Evolutionary conservation across 1,284 basidiomycete genomes (phyloP), one percentile per base, ranked within the genome.

Genomic region (Apiotrichum laibachii): DNA sequence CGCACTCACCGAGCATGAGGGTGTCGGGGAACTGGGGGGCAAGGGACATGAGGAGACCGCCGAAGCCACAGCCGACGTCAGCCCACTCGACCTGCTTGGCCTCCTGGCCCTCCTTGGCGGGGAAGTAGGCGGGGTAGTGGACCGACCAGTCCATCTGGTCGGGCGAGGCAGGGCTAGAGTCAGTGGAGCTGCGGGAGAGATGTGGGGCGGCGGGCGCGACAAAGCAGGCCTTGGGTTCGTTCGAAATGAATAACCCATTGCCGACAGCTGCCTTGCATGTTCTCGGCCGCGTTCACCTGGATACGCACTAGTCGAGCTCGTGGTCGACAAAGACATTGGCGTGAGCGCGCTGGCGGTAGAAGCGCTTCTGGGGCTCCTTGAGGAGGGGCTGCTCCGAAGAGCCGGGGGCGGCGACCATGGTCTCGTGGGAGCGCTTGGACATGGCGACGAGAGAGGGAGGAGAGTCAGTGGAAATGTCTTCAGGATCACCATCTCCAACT

Each of bases 251-350:
- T 18, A 11, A 12, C 11, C 37, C 19, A 33, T 39, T 16, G 7
- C 45, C 11, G 2, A 26, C n/a, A 8, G 10, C 9, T 45, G 26
- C 26, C 19, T 21, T 45, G 10, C 21, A 21, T 10, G 10, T 12
- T 12, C 16, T n/a, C 21, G 8, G 37, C 49, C 12, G 7, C 37
- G 5, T 2, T 39, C 22, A 11, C 45, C 43, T 72, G 26, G 26
- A 31, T 31, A 31, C 80, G 56, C 55, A 83, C 81, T 98, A 99
- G 63, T 88, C 86, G 52, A 99, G 84, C 26, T 86, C 83, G 79
- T 99, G 96, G 78, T 99, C 96, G 15, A 90, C 91, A 79, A 99
- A 98, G 1, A 95, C 95, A 76, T 99, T 99, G 9, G 95, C 94
- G 75, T 99, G 95, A 5, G 95, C 96, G 57, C 96, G 84, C 76